Conservation (phyloP, 2,329 filamentous ascomycete species). For the Penicillium corylophilum region DNA sequence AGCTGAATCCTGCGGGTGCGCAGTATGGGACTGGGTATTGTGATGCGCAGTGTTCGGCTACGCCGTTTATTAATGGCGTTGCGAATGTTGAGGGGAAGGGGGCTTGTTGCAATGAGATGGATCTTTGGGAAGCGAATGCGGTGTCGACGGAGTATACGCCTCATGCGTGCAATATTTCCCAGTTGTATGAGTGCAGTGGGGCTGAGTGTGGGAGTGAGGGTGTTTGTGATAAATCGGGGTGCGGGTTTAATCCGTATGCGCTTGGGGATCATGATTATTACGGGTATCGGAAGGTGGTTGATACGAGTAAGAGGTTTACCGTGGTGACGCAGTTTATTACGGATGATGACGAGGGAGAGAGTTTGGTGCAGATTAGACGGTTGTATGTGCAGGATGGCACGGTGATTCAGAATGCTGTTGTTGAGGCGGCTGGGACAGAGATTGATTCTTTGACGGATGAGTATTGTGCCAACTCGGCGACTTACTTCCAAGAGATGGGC, state of each 20-base stretch:
- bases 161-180: conserved; percentile 56
- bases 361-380: conserved; percentile 57
- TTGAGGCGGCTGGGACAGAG: conserved; percentile 34
- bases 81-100: conserved; percentile 54
- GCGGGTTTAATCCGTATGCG: conserved; percentile 67
- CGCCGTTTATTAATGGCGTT: conserved; percentile 54
- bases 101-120: conserved; percentile 65
- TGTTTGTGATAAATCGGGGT: conserved; percentile 64
- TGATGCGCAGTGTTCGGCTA: conserved; percentile 54
- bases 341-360: conserved; percentile 47
- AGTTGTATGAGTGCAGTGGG: conserved; percentile 48
- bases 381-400: conserved; percentile 62
- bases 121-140: conserved; percentile 67
- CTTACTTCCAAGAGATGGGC: conserved; percentile 50
- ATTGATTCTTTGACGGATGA: conserved; percentile 53
- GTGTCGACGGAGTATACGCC: conserved; percentile 62
- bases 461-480: conserved; percentile 56
- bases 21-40: conserved; percentile 62
- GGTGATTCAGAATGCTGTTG: conserved; percentile 52
- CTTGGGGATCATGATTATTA: conserved; percentile 62
- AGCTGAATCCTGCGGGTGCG: conserved; percentile 55
- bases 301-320: conserved; percentile 59
- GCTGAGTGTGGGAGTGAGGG: conserved; percentile 53
- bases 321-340: conserved; percentile 66
- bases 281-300: conserved; percentile 56